Base-by-base conservation (phyloP, 2,329 filamentous ascomycete genomes). In the Paraphaeosphaeria minitans region DNA sequence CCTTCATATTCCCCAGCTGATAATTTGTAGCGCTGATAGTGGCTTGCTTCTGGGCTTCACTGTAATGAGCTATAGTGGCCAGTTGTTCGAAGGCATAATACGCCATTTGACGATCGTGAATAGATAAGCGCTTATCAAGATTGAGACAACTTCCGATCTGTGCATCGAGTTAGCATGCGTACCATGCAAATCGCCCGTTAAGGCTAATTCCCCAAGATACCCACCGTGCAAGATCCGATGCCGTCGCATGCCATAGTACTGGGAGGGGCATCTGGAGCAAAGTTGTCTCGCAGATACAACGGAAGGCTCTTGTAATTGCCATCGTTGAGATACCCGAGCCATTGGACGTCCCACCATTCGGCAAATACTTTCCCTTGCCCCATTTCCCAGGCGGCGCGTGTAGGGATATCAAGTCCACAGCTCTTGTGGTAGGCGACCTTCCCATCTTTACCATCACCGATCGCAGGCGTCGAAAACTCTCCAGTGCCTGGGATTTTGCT, bases 11-110 rank as follows among this genome's bases (percentile, higher is more conserved):
- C 3, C 19, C 45, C 9, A 14, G n/a, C 21, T 27, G 22, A n/a
- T 24, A 47, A 2, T 5, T 3, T 21, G 45, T 19, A 24, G 27
- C 21, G 4, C 35, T 29, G n/a, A 5, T 14, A n/a, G 27, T 49
- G 13, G 29, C 27, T 19, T 19, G 14, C 13, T 27, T 13, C 8
- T 19, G 22, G 1, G 3, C 19, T 13, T 52, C 49, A 19, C 12
- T 12, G n/a, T 27, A 29, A 27, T 39, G 13, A 13, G 21, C 49
- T 24, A 52, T 27, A n/a, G 22, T 27, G 2, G 49, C 13, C 3
- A 52, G 41, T 9, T 21, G 13, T 14, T 52, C 49, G 14, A 52
- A 52, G 21, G 42, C 49, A 14, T 41, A 52, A 21, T 52, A 52
- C n/a, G 49, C 33, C 21, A 27, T 41, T 24, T 52, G 49, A 3